Percentiles rank a stretch among this genome's conserved stretches.
Evolutionary conservation across 805 yeast species (phyloP).

Genomic region (Allodekkera sacchari): DNA sequence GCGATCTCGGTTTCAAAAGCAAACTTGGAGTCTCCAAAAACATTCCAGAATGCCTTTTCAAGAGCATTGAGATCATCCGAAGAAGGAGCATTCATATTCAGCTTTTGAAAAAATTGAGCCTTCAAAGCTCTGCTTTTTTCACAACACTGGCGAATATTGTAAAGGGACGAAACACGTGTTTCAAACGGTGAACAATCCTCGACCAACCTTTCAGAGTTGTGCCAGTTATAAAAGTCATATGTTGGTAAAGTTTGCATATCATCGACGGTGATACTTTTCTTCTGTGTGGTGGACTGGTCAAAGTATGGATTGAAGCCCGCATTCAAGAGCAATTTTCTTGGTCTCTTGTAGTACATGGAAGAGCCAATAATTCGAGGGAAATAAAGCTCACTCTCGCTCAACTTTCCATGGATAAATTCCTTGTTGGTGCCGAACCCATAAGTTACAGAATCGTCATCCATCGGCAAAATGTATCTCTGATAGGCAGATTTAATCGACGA

Average conservation of each 20-base stretch:
- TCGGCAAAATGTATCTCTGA: conserved; percentile 30
- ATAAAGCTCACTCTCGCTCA: conserved; percentile 2
- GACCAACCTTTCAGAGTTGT: conserved; percentile 23
- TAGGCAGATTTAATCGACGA: conserved; percentile 58
- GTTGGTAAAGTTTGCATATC: conserved; percentile 27
- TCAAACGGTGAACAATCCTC: conserved; percentile 32
- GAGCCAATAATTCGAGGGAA: conserved; percentile 39
- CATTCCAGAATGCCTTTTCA: conserved; percentile 37
- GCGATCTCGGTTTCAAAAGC: conserved; percentile 31
- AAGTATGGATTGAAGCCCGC: conserved; percentile 47
- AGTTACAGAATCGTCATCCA: conserved; percentile 12
- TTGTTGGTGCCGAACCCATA: conserved; percentile 7
- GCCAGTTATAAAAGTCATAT: conserved; percentile 40
- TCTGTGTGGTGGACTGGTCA: conserved; percentile 39
- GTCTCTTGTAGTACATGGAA: conserved; percentile 35
- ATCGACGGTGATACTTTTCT: conserved; percentile 28
- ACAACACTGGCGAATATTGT: conserved; percentile 49
- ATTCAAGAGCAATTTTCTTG: conserved; percentile 34
- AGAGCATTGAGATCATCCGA: conserved; percentile 17
- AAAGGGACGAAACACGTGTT: conserved; percentile 38
- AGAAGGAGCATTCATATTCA: conserved; percentile 13
- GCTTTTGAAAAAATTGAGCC: conserved; percentile 15
- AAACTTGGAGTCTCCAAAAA: conserved; percentile 21
- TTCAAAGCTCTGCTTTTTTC: conserved; percentile 43
- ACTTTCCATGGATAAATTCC: conserved; percentile 3